Conservation (phyloP, 257 asterid genomes). For the Echites panduratus region DNA sequence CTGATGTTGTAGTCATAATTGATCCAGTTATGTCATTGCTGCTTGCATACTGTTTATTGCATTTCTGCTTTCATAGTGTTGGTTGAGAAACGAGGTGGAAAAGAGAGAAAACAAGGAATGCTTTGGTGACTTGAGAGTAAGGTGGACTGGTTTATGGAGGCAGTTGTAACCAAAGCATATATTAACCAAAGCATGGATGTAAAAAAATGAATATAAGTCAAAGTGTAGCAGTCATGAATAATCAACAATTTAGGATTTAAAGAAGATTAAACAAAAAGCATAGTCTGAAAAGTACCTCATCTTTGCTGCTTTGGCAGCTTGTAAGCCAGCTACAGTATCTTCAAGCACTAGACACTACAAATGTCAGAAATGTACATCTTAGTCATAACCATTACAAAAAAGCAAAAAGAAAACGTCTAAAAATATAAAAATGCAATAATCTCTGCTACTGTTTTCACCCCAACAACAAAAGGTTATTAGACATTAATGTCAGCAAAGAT, state of each 20-base stretch:
- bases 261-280: slow-evolving; percentile 12
- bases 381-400: neutral
- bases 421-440: neutral
- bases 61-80: too few species aligned
- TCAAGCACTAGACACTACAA: slow-evolving; percentile 90
- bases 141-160: too few species aligned
- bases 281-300: slow-evolving; percentile 62
- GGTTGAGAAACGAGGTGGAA: too few species aligned
- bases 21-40: too few species aligned
- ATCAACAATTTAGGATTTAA: slow-evolving; percentile 10
- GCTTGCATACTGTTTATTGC: too few species aligned
- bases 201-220: slow-evolving; percentile 1
- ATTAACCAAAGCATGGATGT: slow-evolving; percentile 6
- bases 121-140: too few species aligned
- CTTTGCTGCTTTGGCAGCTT: slow-evolving; percentile 90
- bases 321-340: slow-evolving; percentile 97
- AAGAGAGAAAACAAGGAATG: too few species aligned
- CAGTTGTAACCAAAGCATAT: too few species aligned
- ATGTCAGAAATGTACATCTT: neutral
- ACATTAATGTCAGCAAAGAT: neutral
- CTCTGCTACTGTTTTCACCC: neutral
- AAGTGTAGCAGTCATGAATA: neutral
- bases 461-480: neutral
- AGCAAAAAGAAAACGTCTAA: neutral
- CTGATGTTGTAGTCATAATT: too few species aligned